Conservation (phyloP, 1,284 basidiomycete genomes). For the Entoloma clypeatum region DNA sequence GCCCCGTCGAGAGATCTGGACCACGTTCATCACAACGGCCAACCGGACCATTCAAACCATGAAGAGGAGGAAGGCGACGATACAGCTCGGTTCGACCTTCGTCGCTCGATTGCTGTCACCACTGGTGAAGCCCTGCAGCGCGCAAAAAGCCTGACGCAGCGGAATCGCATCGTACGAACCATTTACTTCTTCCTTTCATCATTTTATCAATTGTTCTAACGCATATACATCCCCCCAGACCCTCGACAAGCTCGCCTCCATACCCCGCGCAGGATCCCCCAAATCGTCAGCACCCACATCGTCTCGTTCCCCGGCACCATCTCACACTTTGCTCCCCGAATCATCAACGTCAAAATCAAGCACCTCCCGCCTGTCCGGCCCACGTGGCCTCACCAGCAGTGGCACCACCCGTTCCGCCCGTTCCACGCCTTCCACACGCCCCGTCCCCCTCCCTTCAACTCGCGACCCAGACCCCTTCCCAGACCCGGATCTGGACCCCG, state of each 20-base stretch:
- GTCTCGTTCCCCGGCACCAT: slow-evolving; percentile 4
- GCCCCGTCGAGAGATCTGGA: slow-evolving; percentile 12
- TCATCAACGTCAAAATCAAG: slow-evolving; percentile 11
- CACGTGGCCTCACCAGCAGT: slow-evolving; percentile 17
- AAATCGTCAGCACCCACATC: slow-evolving; percentile 6
- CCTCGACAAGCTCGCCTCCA: slow-evolving; percentile 59
- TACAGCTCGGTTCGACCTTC: slow-evolving; percentile 57
- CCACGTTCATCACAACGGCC: slow-evolving; percentile 24
- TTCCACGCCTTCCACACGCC: slow-evolving; percentile 30
- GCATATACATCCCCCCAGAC: slow-evolving; percentile 37
- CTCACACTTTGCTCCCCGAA: slow-evolving; percentile 8
- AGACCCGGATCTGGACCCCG: too few relatives aligned
- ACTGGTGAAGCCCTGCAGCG: slow-evolving; percentile 59
- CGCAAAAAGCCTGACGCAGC: slow-evolving; percentile 63
- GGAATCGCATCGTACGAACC: slow-evolving; percentile 61
- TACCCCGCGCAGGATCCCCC: slow-evolving; percentile 9
- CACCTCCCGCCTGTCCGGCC: slow-evolving; percentile 45
- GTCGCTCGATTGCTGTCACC: slow-evolving; percentile 28
- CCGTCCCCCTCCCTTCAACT: slow-evolving; percentile 19
- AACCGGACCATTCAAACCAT: slow-evolving; percentile 22
- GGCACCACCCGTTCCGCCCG: slow-evolving; percentile 2
- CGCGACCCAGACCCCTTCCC: slow-evolving; percentile 22
- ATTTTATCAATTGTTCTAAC: slow-evolving; percentile 15
- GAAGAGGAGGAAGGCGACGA: slow-evolving; percentile 53
- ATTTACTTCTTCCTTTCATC: slow-evolving; percentile 14